Evolutionary conservation across 192 early-diverging fungal genomes (phyloP).

Genomic region (Backusella morwellensis): DNA sequence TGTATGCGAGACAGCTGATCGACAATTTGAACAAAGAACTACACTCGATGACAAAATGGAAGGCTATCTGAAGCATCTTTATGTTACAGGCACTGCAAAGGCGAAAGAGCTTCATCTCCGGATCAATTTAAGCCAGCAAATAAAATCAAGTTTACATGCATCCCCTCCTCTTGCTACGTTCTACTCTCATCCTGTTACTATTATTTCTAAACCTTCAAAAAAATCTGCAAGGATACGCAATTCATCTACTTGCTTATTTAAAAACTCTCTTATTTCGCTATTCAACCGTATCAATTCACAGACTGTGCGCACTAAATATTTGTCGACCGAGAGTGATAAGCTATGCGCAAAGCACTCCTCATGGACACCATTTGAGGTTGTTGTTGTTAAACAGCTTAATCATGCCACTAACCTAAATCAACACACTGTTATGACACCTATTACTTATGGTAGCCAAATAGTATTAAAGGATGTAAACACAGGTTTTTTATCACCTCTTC

Average conservation of each 20-base stretch:
- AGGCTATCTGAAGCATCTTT: slow-evolving; percentile 71
- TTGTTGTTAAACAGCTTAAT: slow-evolving; percentile 29
- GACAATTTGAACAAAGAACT: slow-evolving; percentile 44
- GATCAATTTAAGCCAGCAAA: slow-evolving; percentile 49
- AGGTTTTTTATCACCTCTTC: slow-evolving; percentile 61
- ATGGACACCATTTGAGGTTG: slow-evolving; percentile 62
- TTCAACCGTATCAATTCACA: slow-evolving; percentile 94
- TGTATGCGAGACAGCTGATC: slow-evolving; percentile 30
- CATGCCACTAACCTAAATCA: neutral
- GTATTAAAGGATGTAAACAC: slow-evolving; percentile 64
- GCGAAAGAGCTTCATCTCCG: slow-evolving; percentile 75
- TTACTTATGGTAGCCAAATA: slow-evolving; percentile 72
- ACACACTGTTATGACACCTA: slow-evolving; percentile 31
- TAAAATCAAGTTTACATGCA: slow-evolving; percentile 14
- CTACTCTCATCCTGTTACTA: slow-evolving; percentile 71
- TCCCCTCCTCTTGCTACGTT: slow-evolving; percentile 56
- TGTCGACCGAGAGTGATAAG: slow-evolving; percentile 57
- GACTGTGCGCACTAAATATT: slow-evolving; percentile 85
- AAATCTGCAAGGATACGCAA: slow-evolving; percentile 84
- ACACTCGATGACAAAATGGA: slow-evolving; percentile 48
- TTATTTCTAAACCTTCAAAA: slow-evolving; percentile 93
- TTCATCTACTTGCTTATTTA: slow-evolving; percentile 70
- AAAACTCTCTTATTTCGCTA: slow-evolving; percentile 73
- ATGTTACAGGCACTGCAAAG: slow-evolving; percentile 77
- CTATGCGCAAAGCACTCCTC: slow-evolving; percentile 59